phyloP scores from a whole-genome alignment of 2,329 filamentous ascomycete species.

The Penicillium hordei region DNA sequence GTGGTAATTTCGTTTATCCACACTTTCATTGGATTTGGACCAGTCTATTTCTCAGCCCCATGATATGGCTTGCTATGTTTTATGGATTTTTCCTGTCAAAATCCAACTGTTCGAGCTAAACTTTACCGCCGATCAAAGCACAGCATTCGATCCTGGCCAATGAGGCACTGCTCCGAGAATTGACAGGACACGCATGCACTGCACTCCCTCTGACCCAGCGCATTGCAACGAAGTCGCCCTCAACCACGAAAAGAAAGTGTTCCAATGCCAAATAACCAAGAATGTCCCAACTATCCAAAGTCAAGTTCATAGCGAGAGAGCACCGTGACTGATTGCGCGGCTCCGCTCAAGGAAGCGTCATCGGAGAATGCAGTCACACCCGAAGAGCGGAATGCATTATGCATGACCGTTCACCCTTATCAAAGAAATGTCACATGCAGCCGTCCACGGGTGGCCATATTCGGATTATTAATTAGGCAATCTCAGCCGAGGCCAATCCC shows the following conservation, averaged over 20 bases:
- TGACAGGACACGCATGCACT: not conserved
- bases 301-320: not conserved
- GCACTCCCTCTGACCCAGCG: not conserved
- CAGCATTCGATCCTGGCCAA: not conserved
- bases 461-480: not conserved
- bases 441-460: not conserved
- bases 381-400: constrained; percentile 10
- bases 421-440: not conserved
- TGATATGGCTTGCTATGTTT: not conserved
- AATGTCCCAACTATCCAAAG: not conserved
- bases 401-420: not conserved
- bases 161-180: not conserved
- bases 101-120: not conserved
- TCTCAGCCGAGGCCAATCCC: not conserved
- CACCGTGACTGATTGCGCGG: constrained; percentile 15
- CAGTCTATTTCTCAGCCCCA: not conserved
- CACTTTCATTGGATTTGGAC: not conserved
- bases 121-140: not conserved
- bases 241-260: not conserved
- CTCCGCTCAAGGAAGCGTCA: constrained; percentile 11
- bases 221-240: not conserved
- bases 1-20: not conserved
- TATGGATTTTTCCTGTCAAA: not conserved
- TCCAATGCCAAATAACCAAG: not conserved
- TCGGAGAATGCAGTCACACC: constrained; percentile 15